Percentiles rank a stretch among this genome's conserved stretches.
These are phyloP conservation scores for Solanum verrucosum DNA, from an alignment of 257 asterid genomes.

Conservation along the genomic window DNA sequence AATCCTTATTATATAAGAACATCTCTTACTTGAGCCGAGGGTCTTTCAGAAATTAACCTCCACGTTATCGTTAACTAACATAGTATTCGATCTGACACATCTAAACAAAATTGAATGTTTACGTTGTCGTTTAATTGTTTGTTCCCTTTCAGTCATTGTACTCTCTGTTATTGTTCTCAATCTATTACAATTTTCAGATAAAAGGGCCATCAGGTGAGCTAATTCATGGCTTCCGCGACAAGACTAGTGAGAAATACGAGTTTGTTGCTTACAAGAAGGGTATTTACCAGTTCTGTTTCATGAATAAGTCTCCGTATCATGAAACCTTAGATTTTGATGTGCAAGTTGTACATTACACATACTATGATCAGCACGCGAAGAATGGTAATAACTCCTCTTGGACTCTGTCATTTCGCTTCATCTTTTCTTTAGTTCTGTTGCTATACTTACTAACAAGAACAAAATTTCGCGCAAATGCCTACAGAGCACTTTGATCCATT, in stretches of 20 bases:
- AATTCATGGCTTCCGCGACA: slow-evolving; percentile 60
- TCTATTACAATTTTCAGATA: slow-evolving; percentile 28
- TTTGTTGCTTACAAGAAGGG: slow-evolving; percentile 68
- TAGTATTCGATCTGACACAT: neutral
- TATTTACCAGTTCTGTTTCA: slow-evolving; percentile 71
- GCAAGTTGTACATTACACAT: slow-evolving; percentile 65
- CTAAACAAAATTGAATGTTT: neutral
- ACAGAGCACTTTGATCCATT: slow-evolving; percentile 92
- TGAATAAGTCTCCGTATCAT: slow-evolving; percentile 85
- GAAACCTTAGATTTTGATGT: slow-evolving; percentile 86
- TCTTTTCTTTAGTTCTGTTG: neutral
- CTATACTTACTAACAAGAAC: neutral
- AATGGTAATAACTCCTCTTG: slow-evolving; percentile 38
- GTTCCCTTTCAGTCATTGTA: neutral
- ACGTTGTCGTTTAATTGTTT: neutral
- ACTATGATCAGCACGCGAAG: slow-evolving; percentile 83
- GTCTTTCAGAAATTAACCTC: neutral
- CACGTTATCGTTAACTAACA: neutral
- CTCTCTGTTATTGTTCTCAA: neutral
- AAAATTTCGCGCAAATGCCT: neutral
- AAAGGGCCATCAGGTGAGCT: slow-evolving; percentile 88
- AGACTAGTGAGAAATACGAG: slow-evolving; percentile 74
- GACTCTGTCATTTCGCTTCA: neutral
- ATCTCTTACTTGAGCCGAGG: neutral
- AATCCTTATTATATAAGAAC: too few relatives aligned